These are phyloP conservation scores for Chaetomium strumarium DNA, from an alignment of 2,329 filamentous ascomycete species.

Conservation along the genomic window DNA sequence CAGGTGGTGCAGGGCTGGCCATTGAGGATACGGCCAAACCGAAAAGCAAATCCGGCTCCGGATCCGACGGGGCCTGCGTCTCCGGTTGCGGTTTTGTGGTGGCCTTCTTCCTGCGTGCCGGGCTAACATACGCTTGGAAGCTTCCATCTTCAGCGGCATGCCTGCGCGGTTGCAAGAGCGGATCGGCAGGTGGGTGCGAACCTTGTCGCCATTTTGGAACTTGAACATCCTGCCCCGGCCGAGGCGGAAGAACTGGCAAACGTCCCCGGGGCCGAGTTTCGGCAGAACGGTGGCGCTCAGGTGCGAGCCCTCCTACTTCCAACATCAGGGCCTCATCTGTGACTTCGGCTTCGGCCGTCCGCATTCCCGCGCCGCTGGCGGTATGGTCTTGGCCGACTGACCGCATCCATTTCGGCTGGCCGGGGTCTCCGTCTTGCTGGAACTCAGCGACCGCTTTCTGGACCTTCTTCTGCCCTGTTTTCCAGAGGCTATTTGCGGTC, in stretches of 20 bases:
- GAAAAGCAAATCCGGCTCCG: slow-evolving; percentile 62
- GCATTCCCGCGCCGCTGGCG: slow-evolving; percentile 28
- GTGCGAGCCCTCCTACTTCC: slow-evolving; percentile 43
- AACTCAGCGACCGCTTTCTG: slow-evolving; percentile 90
- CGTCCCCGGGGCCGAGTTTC: slow-evolving; percentile 38
- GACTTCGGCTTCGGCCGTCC: slow-evolving; percentile 36
- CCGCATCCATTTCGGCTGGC: slow-evolving; percentile 93
- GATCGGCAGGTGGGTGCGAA: slow-evolving; percentile 40
- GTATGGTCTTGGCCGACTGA: slow-evolving; percentile 51
- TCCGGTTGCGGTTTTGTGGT: slow-evolving; percentile 44
- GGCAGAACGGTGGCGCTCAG: slow-evolving; percentile 30
- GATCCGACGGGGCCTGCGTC: slow-evolving; percentile 39
- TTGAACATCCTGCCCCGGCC: slow-evolving; percentile 38
- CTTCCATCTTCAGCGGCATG: slow-evolving; percentile 73
- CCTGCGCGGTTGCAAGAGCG: slow-evolving; percentile 60
- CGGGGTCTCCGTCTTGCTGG: slow-evolving; percentile 64
- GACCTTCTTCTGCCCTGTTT: slow-evolving; percentile 84
- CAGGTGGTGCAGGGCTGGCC: slow-evolving; percentile 32
- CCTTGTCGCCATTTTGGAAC: slow-evolving; percentile 56
- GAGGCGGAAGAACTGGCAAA: slow-evolving; percentile 43
- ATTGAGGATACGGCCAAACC: slow-evolving; percentile 36
- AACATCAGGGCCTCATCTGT: slow-evolving; percentile 77
- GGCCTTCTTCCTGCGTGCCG: slow-evolving; percentile 70
- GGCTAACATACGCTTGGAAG: slow-evolving; percentile 80
- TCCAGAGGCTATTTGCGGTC: slow-evolving; percentile 92